These are phyloP conservation scores for Austroboletus niveus DNA, from an alignment of 1,284 basidiomycete species.

Conservation along the genomic window DNA sequence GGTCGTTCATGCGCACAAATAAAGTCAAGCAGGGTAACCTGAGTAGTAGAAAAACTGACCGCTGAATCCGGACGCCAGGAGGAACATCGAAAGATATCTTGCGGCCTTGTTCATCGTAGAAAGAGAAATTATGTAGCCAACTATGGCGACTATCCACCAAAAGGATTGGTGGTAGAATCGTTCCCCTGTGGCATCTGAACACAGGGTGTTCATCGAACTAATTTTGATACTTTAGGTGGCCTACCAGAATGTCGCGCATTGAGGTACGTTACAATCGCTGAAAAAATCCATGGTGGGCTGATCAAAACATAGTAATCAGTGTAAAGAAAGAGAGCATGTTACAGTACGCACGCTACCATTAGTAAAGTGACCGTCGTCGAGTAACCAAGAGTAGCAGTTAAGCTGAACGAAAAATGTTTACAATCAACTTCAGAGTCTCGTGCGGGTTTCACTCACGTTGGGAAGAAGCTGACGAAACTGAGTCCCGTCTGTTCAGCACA, in stretches of 20 bases:
- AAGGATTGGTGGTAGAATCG: slow-evolving; percentile 65
- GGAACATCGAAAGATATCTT: slow-evolving; percentile 65
- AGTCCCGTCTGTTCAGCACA: slow-evolving; percentile 58
- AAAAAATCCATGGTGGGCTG: slow-evolving; percentile 66
- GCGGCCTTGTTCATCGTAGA: slow-evolving; percentile 52
- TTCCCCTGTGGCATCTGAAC: slow-evolving; percentile 56
- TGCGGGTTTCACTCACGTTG: slow-evolving; percentile 45
- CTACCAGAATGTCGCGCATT: slow-evolving; percentile 70
- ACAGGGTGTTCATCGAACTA: background rate
- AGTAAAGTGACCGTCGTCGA: slow-evolving; percentile 59
- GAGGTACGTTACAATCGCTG: slow-evolving; percentile 51
- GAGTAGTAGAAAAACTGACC: slow-evolving; percentile 36
- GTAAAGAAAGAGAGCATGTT: background rate
- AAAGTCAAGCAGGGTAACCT: background rate
- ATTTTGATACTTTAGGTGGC: slow-evolving; percentile 5
- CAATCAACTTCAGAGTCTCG: background rate
- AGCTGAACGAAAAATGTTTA: slow-evolving; percentile 32
- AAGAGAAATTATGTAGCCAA: slow-evolving; percentile 64
- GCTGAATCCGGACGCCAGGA: slow-evolving; percentile 58
- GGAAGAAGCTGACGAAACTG: slow-evolving; percentile 75
- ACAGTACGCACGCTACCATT: slow-evolving; percentile 55
- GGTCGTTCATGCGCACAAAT: background rate
- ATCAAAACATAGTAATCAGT: slow-evolving; percentile 1
- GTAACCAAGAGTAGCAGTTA: slow-evolving; percentile 68
- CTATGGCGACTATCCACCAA: slow-evolving; percentile 58